Evolutionary conservation across 2,329 filamentous ascomycete species (phyloP).

Genomic region (Sclerotinia nivalis): DNA sequence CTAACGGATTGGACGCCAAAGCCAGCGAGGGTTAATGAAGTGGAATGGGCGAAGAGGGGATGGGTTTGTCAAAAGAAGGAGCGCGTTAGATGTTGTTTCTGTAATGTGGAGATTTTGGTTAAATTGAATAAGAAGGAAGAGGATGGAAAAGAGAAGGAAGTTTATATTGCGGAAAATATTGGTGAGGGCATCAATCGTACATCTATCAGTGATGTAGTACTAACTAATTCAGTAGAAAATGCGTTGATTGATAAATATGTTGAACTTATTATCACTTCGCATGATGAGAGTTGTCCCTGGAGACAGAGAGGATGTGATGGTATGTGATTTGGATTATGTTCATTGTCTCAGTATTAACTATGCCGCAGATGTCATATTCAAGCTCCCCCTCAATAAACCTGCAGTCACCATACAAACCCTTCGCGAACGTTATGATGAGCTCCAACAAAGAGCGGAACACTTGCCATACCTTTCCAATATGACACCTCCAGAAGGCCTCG

Average conservation of each 20-base stretch:
- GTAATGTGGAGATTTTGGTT: slow-evolving; percentile 80
- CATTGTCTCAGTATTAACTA: slow-evolving; percentile 25
- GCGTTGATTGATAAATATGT: slow-evolving; percentile 76
- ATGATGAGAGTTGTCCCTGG: slow-evolving; percentile 85
- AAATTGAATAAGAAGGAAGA: slow-evolving; percentile 66
- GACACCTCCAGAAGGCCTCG: slow-evolving; percentile 51
- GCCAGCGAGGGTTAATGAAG: slow-evolving; percentile 79
- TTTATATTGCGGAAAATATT: slow-evolving; percentile 61
- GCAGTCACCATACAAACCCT: slow-evolving; percentile 58
- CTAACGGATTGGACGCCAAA: slow-evolving; percentile 94
- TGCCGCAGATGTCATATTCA: slow-evolving; percentile 57
- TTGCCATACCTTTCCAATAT: slow-evolving; percentile 64
- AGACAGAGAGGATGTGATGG: slow-evolving; percentile 83
- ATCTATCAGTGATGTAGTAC: slow-evolving; percentile 29
- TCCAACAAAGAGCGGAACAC: slow-evolving; percentile 55
- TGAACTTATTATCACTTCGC: slow-evolving; percentile 70
- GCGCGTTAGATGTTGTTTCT: slow-evolving; percentile 82
- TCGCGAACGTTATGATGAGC: slow-evolving; percentile 64
- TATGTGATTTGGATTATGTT: slow-evolving; percentile 46
- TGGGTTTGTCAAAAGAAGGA: slow-evolving; percentile 86
- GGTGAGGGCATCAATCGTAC: slow-evolving; percentile 43
- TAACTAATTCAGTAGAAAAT: slow-evolving; percentile 48
- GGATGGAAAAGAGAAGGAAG: slow-evolving; percentile 55
- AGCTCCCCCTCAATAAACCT: slow-evolving; percentile 63
- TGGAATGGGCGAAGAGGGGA: slow-evolving; percentile 91